Conservation (phyloP, 495 filamentous ascomycete species). For the Aspergillus diversus region DNA sequence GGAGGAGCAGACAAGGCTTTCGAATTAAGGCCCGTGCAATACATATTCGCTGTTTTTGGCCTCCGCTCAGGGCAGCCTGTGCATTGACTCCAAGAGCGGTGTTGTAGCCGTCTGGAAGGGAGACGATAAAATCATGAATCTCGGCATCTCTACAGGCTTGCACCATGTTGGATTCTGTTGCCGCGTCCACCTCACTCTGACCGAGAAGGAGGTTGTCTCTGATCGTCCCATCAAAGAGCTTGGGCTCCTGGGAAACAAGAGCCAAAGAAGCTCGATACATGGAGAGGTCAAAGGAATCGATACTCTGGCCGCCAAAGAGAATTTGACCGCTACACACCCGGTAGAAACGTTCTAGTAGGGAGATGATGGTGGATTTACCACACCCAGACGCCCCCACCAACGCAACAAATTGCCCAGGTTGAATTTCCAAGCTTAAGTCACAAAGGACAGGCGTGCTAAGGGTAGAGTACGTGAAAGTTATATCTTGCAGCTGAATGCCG, state of each 20-base stretch:
- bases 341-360: conserved; percentile 68
- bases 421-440: conserved; percentile 46
- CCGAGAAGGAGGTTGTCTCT: conserved; percentile 64
- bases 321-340: conserved; percentile 56
- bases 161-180: conserved; percentile 53
- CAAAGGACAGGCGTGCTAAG: conserved; percentile 54
- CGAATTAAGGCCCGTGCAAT: conserved; percentile 72
- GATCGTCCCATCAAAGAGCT: conserved; percentile 64
- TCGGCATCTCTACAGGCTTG: conserved; percentile 57
- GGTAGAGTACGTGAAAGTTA: conserved; percentile 63
- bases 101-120: conserved; percentile 49
- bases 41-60: conserved; percentile 70
- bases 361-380: conserved; percentile 71
- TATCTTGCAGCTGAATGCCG: conserved; percentile 44
- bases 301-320: conserved; percentile 52
- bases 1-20: conserved; percentile 62
- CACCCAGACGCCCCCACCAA: conserved; percentile 73
- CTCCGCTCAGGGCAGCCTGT: conserved; percentile 64
- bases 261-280: conserved; percentile 57
- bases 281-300: conserved; percentile 43
- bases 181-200: conserved; percentile 34
- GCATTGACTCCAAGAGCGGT: conserved; percentile 36
- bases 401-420: conserved; percentile 66
- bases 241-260: conserved; percentile 66
- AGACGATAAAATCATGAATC: conserved; percentile 61